A percentile compares a stretch with the other conserved stretches of the same genome.
Conservation (phyloP, 768 basidiomycete genomes). For the Mrakia frigida region DNA sequence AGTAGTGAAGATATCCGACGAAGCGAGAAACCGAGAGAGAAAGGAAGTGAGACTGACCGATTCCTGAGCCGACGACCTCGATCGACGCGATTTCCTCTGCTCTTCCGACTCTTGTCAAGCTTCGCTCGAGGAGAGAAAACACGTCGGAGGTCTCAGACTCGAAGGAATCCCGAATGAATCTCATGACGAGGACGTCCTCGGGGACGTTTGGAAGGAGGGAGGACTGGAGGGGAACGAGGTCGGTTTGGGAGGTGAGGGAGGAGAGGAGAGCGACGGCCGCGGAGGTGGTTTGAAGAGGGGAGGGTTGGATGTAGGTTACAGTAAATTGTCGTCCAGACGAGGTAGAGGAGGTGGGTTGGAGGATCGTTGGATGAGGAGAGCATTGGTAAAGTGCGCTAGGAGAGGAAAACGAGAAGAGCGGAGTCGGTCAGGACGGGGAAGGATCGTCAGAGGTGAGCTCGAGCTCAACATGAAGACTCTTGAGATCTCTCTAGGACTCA, state of each 20-base stretch:
- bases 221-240: constrained; percentile 8
- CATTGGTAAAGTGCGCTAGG: neutral
- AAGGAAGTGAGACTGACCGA: neutral
- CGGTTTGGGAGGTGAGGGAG: neutral
- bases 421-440: neutral
- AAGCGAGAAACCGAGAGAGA: neutral
- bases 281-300: neutral
- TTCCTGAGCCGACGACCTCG: neutral
- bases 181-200: constrained; percentile 11
- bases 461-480: no score
- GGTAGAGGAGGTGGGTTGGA: neutral
- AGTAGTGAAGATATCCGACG: neutral
- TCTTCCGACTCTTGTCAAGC: neutral
- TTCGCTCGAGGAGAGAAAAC: neutral
- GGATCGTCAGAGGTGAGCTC: neutral
- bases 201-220: neutral
- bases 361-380: neutral
- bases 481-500: neutral
- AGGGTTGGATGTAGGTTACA: constrained; percentile 8
- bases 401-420: neutral
- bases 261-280: neutral
- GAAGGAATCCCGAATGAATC: neutral
- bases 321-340: neutral
- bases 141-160: neutral
- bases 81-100: neutral